Base-by-base conservation (phyloP, 164 flowering plant genomes). In the Chimonanthus praecox region DNA sequence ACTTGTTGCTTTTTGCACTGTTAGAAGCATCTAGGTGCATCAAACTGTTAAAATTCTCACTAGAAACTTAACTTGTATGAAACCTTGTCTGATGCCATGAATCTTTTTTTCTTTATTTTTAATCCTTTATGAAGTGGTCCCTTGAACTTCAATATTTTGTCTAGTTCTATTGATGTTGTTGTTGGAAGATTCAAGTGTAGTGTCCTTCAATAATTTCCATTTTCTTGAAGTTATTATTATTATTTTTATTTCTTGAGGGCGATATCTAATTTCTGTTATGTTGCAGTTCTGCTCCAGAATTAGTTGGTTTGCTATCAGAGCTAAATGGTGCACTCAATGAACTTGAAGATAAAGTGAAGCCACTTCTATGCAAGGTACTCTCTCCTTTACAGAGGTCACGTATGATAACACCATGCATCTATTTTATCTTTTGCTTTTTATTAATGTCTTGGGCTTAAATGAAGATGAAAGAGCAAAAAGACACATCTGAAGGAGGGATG, bases 201-300 rank as follows among this genome's bases (percentile, higher is more conserved):
- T 3, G 11, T 54, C 60, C 60, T 54, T 54, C 33, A 33, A 33
- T 33, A 33, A 33, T 33, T 33, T 33, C 33, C 33, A 33, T 33
- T 33, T 33, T 33, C 33, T 33, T 33, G 33, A 33, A 33, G 33
- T 33, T 33, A 33, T 64, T 9, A n/a, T 64, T 64, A 16, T 10
- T 64, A 64, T 1, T 67, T 1, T 67, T 13, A 16, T 67, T 44
- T 67, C 47, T 44, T 67, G 9, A 13, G 45, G 33, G n/a, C 3
- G 2, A 50, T 33, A 33, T 33, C 33, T 33, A n/a, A 54, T 54
- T 54, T 54, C 46, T 64, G 51, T 46, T 45, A 54, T 69, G 7
- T 58, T 79, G 33, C 87, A 90, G 98, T 83, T 82, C 89, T 77
- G 94, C 95, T 74, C 97, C 97, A 54, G 98, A 94, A 67, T 77